phyloP scores from a whole-genome alignment of 345 rosid genomes.

The Salix brachista region DNA sequence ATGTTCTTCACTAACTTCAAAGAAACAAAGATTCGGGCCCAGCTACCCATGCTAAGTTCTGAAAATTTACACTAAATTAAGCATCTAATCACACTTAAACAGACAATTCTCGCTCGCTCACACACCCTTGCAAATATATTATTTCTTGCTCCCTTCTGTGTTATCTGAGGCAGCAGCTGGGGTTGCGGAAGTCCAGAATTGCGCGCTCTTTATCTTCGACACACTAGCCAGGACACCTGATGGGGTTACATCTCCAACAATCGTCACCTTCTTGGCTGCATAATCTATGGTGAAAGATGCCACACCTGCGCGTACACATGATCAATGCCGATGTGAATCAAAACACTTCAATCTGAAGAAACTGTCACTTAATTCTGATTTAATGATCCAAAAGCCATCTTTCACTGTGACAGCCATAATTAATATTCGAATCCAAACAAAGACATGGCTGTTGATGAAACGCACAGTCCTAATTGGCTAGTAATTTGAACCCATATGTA shows the following conservation, averaged over 20 bases:
- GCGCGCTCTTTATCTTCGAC: slow-evolving; percentile 86
- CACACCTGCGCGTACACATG: slow-evolving; percentile 50
- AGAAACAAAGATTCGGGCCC: slow-evolving; percentile 1
- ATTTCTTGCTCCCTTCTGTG: slow-evolving; percentile 12
- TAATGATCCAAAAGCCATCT: background rate
- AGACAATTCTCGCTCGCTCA: background rate
- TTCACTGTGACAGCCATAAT: background rate
- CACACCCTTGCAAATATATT: background rate
- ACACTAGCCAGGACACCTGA: slow-evolving; percentile 64
- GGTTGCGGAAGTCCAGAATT: slow-evolving; percentile 54
- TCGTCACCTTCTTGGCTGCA: slow-evolving; percentile 83
- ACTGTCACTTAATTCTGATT: background rate
- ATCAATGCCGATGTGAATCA: background rate
- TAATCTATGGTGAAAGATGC: slow-evolving; percentile 79
- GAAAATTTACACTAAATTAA: background rate
- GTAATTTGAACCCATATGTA: background rate
- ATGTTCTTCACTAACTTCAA: background rate
- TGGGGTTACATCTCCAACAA: slow-evolving; percentile 78
- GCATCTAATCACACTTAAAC: background rate
- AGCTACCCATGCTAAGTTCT: background rate
- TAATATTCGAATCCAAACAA: background rate
- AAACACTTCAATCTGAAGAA: background rate
- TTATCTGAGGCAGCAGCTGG: slow-evolving; percentile 15
- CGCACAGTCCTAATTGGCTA: background rate
- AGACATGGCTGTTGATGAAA: background rate